phyloP scores from a whole-genome alignment of 495 filamentous ascomycete genomes.

The Mycothermus thermophilus region DNA sequence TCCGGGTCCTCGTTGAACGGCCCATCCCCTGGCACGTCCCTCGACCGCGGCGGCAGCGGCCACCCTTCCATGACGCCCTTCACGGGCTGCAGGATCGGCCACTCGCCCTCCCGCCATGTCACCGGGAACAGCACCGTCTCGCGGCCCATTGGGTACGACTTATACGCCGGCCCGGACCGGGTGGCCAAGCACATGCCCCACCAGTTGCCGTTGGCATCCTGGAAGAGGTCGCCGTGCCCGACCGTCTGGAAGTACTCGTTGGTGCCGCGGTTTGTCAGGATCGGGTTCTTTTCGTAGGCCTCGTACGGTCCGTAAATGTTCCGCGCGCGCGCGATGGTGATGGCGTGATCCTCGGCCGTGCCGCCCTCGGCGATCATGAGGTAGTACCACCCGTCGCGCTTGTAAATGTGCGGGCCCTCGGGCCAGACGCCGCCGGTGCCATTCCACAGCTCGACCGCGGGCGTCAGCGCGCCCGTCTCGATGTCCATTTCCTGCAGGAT shows the following conservation, averaged over 20 bases:
- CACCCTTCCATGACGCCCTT: slow-evolving; percentile 29
- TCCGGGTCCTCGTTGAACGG: slow-evolving; percentile 27
- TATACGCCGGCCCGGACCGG: slow-evolving; percentile 23
- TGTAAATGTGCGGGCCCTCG: slow-evolving; percentile 50
- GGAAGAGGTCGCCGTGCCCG: slow-evolving; percentile 36
- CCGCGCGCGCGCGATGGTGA: slow-evolving; percentile 34
- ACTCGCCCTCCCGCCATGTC: slow-evolving; percentile 33
- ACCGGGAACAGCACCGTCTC: slow-evolving; percentile 40
- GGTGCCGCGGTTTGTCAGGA: slow-evolving; percentile 37
- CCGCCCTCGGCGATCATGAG: slow-evolving; percentile 48
- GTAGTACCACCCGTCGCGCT: slow-evolving; percentile 43
- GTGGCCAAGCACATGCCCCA: slow-evolving; percentile 39
- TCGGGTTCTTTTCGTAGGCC: slow-evolving; percentile 32
- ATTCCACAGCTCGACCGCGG: slow-evolving; percentile 35
- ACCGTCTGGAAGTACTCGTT: slow-evolving; percentile 35
- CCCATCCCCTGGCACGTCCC: slow-evolving; percentile 23
- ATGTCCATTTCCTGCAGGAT: slow-evolving; percentile 32
- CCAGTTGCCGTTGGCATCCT: slow-evolving; percentile 39
- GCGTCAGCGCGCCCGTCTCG: slow-evolving; percentile 18
- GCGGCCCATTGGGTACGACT: slow-evolving; percentile 42
- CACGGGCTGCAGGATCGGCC: slow-evolving; percentile 30
- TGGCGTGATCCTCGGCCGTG: slow-evolving; percentile 35
- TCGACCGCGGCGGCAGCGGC: slow-evolving; percentile 18
- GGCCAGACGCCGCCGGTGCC: slow-evolving; percentile 39
- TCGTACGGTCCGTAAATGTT: slow-evolving; percentile 40